Evolutionary conservation across 768 basidiomycete species (phyloP), one percentile per base, ranked within the genome.

Genomic region (Hygrocybe coccinea): DNA sequence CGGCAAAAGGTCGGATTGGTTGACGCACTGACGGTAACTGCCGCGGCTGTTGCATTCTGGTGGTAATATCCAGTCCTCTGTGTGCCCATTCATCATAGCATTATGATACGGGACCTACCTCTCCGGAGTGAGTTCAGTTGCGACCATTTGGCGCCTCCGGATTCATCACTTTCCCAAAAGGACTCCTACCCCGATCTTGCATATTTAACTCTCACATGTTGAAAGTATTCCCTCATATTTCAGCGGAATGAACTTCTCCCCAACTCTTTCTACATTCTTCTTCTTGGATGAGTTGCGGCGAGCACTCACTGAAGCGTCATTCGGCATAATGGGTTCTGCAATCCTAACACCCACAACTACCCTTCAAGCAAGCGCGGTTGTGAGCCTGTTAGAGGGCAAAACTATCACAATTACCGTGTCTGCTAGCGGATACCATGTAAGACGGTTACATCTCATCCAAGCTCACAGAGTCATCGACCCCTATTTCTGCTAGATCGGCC

Each of bases 291-390:
- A 89, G 65, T 73, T 89, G 17, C 69, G 68, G 19, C 71, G 74
- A 21, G 79, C 82, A 22, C 74, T 89, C 35, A 67, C 67, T 33
- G 86, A 87, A 61, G 82, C 87, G 57, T 69, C 76, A 4, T 84
- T 81, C 60, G 81, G 80, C 15, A 75, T 87, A 56, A 62, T 71
- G 38, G 68, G 71, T 57, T 86, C 76, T 60, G 69, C 73, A 2
- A 62, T 84, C 47, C 61, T 64, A 19, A 62, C 69, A 45, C 65
- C 73, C 1, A 73, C 55, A 21, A 50, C 76, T 2, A 59, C 72
- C 1, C 70, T 77, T 50, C 76, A 81, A 60, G 82, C 85, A 12
- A 70, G 69, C 10, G 84, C 84, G 5, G 69, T 69, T 21, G 76
- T 87, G 43, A 78, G 75, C 3, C 67, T 84, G 3, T 69, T 86